Base-by-base conservation (phyloP, 2,329 filamentous ascomycete species). In the Volutella citrinella region DNA sequence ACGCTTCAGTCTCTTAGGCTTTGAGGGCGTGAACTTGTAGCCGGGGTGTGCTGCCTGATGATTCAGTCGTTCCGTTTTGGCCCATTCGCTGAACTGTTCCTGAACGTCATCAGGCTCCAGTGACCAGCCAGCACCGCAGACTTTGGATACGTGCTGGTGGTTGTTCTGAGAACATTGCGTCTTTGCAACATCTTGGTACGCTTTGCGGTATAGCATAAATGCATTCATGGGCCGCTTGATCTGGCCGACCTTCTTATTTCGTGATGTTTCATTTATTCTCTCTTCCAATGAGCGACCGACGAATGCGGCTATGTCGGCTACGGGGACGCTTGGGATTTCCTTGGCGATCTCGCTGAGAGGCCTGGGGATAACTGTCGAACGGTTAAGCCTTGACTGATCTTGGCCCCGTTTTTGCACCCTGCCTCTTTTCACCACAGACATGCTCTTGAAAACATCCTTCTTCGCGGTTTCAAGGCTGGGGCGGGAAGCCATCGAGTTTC, bases 191-290 rank as follows among this genome's bases (percentile, higher is more conserved):
- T 93, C 86, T 40, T 94, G 87, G 56, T 87, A 96, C 7, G 88
- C 87, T 47, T 93, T 95, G 25, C 93, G 84, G 61, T 98, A 98
- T 31, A 98, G 71, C 84, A 98, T 95, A 68, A 97, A 98, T 1
- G 87, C 91, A 61, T 98, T 98, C 84, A 96, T 95, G 4, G 93
- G 90, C 19, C 93, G 76, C 52, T 91, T 88, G 48, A 97, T 76
- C 57, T 90, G 89, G 17, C 86, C 86, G 21, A 80, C 68, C 51
- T 82, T 87, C 37, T 80, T 76, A 50, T 78, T 75, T 26, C 79
- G 49, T 17, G 51, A 74, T 9, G 84, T 80, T 59, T 95, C 89
- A 34, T 69, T 64, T 30, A 69, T 70, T 36, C 91, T 78, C 7
- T 73, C 72, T 36, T 87, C 81, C 3, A 69, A 64, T 9, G 84